Conservation (phyloP, 78 protist species). For the Dictyostelium brefeldianum region DNA sequence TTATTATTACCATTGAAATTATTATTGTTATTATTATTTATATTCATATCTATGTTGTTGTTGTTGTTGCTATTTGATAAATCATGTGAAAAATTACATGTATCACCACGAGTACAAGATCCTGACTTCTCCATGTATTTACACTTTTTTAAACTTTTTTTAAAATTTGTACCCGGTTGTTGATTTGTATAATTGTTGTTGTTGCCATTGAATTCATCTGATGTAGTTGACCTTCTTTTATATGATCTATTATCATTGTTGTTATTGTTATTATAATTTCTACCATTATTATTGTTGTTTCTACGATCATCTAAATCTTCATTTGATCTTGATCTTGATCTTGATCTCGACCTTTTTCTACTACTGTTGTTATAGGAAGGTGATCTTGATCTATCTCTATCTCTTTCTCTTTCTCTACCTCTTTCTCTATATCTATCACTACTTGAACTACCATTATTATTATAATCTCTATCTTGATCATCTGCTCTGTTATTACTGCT, state of each 20-base stretch:
- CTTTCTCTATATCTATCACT: slow-evolving; percentile 21
- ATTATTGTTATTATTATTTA: neutral
- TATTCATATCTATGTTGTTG: neutral
- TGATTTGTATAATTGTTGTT: neutral
- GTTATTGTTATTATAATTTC: neutral
- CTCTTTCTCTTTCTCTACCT: slow-evolving; percentile 20
- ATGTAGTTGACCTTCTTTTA: neutral
- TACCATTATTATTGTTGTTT: neutral
- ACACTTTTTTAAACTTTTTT: neutral
- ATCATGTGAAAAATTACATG: slow-evolving; percentile 11
- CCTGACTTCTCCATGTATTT: neutral
- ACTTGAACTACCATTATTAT: neutral
- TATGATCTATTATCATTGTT: neutral
- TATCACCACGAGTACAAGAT: slow-evolving; percentile 5
- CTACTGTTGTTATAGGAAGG: neutral
- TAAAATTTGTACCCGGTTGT: neutral
- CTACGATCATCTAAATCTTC: neutral
- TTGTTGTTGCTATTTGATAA: neutral
- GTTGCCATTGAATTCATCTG: neutral
- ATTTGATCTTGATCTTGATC: slow-evolving; percentile 15
- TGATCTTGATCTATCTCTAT: neutral
- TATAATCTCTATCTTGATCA: neutral
- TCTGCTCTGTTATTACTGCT: neutral
- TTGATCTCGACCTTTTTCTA: neutral
- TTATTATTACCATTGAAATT: neutral